A percentile compares a stretch with the other conserved stretches of the same genome.
These are phyloP conservation scores for Triglochin maritima DNA, from an alignment of 106 monocot species.

Conservation along the genomic window DNA sequence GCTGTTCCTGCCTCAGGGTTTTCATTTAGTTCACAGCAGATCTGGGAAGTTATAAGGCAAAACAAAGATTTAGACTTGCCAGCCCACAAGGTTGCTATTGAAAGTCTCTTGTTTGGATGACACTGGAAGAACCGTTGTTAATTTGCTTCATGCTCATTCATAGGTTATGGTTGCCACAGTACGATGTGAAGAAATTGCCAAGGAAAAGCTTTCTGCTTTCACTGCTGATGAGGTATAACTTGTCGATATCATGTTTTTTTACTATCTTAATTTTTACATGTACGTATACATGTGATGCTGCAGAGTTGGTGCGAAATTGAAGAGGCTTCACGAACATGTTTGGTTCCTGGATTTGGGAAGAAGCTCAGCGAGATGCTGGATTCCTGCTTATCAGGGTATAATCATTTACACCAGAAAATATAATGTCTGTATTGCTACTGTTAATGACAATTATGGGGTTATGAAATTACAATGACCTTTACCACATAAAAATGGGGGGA, in stretches of 20 bases:
- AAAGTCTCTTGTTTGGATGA: background rate
- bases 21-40: constrained; percentile 84
- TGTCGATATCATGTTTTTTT: background rate
- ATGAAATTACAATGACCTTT: too few species aligned
- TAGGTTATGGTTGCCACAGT: constrained; percentile 99
- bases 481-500: too few species aligned
- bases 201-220: constrained; percentile 63
- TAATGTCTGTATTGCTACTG: too few species aligned
- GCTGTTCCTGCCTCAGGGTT: constrained; percentile 96
- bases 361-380: constrained; percentile 52
- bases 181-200: constrained; percentile 97
- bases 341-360: constrained; percentile 54
- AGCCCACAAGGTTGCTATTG: constrained; percentile 64
- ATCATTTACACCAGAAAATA: background rate
- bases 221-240: constrained; percentile 53
- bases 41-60: constrained; percentile 94
- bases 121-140: background rate
- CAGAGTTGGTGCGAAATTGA: constrained; percentile 62
- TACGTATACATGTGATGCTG: background rate
- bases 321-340: constrained; percentile 40
- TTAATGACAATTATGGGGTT: too few species aligned
- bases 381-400: constrained; percentile 51
- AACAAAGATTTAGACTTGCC: constrained; percentile 97
- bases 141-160: constrained; percentile 1
- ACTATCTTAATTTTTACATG: background rate